phyloP scores from a whole-genome alignment of 2,329 filamentous ascomycete genomes.

The Colletotrichum navitas region DNA sequence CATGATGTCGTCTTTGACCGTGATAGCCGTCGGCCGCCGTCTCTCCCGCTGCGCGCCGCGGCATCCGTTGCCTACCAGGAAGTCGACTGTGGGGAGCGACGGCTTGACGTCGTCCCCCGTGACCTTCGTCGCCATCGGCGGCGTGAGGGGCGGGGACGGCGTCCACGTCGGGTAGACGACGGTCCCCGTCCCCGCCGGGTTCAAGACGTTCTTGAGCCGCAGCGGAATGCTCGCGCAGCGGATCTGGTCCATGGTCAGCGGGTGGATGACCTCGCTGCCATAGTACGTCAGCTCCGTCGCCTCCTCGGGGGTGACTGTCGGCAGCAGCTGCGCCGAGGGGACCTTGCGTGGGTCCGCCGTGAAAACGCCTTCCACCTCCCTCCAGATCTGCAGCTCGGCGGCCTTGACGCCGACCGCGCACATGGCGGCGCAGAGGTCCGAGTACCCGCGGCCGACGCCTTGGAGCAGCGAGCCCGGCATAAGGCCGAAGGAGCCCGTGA shows the following conservation, averaged over 20 bases:
- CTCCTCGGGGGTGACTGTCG: slow-evolving; percentile 91
- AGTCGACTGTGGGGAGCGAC: slow-evolving; percentile 47
- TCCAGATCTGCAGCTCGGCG: slow-evolving; percentile 95
- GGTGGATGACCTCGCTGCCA: slow-evolving; percentile 96
- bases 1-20: slow-evolving; percentile 95
- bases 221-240: slow-evolving; percentile 87
- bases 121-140: slow-evolving; percentile 55
- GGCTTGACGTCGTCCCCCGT: slow-evolving; percentile 58
- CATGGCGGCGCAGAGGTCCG: slow-evolving; percentile 92
- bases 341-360: slow-evolving; percentile 87
- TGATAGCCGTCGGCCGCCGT: slow-evolving; percentile 87
- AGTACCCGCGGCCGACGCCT: slow-evolving; percentile 92
- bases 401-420: slow-evolving; percentile 88
- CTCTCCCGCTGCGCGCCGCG: slow-evolving; percentile 23
- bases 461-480: slow-evolving; percentile 91
- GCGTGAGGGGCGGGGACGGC: slow-evolving; percentile 67
- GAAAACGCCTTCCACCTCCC: slow-evolving; percentile 97
- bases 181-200: slow-evolving; percentile 81
- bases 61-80: slow-evolving; percentile 30
- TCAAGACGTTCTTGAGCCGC: slow-evolving; percentile 92
- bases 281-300: slow-evolving; percentile 96
- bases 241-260: slow-evolving; percentile 97
- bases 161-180: slow-evolving; percentile 82
- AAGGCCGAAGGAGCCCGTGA: slow-evolving; percentile 96
- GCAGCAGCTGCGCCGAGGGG: slow-evolving; percentile 86